Evolutionary conservation across 495 filamentous ascomycete genomes (phyloP).

Genomic region (Daldinia decipiens): DNA sequence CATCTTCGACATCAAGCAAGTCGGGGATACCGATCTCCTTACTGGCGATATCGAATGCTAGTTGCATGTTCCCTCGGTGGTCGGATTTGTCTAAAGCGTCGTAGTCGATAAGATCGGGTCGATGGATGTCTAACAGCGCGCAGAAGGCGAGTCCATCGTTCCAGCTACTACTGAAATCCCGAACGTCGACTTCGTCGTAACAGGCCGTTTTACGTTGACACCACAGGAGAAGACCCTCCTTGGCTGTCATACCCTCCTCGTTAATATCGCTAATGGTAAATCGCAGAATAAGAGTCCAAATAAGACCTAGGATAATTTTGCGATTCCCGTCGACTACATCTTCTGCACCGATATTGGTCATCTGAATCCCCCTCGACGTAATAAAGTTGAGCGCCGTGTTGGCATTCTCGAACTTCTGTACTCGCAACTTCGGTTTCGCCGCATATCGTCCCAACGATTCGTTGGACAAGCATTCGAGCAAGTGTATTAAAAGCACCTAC

Average conservation of each 20-base stretch:
- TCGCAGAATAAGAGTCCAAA: constrained; percentile 96
- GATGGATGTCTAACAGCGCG: constrained; percentile 94
- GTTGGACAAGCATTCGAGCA: constrained; percentile 92
- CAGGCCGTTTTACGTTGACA: constrained; percentile 98
- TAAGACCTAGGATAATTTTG: constrained; percentile 95
- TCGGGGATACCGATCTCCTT: constrained; percentile 98
- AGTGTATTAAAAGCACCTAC: constrained; percentile 92
- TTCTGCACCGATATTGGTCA: constrained; percentile 98
- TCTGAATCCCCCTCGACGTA: constrained; percentile 87
- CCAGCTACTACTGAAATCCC: constrained; percentile 95
- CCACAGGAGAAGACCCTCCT: constrained; percentile 94
- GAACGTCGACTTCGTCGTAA: constrained; percentile 94
- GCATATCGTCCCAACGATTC: constrained; percentile 97
- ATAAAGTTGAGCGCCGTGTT: constrained; percentile 95
- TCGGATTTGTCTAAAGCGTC: constrained; percentile 93
- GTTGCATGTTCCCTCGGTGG: constrained; percentile 95
- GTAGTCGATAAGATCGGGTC: constrained; percentile 96
- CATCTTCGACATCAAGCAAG: constrained; percentile 95
- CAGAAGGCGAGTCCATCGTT: constrained; percentile 98
- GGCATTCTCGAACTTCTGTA: constrained; percentile 98
- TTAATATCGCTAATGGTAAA: constrained; percentile 99
- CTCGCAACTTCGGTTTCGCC: constrained; percentile 91
- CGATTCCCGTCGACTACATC: constrained; percentile 98
- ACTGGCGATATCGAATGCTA: constrained; percentile 94
- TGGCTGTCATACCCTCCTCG: constrained; percentile 96